Conservation (phyloP, 371 early-diverging fungal genomes). For the Apophysomyces elegans region DNA sequence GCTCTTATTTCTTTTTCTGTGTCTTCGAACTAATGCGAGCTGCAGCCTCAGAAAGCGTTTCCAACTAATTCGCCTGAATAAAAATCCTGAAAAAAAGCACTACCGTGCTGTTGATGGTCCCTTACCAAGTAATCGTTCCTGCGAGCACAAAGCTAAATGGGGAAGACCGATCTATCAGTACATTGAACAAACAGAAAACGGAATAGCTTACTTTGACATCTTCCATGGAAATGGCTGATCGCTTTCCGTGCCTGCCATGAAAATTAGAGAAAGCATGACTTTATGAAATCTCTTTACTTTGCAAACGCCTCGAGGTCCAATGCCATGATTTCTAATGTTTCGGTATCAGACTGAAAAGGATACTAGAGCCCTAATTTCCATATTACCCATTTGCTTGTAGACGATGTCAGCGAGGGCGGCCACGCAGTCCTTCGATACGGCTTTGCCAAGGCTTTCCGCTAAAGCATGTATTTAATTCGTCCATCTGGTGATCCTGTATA, state of each 20-base stretch:
- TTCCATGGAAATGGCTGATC: slow-evolving; percentile 30
- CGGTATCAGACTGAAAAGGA: neutral
- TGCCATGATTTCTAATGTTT: slow-evolving; percentile 20
- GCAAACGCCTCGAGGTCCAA: slow-evolving; percentile 28
- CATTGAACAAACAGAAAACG: no score
- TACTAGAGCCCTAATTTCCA: neutral
- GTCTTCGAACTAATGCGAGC: slow-evolving; percentile 1
- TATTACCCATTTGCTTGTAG: slow-evolving; percentile 25
- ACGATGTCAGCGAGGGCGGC: slow-evolving; percentile 29
- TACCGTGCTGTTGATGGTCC: neutral
- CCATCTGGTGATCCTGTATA: neutral
- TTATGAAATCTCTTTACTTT: slow-evolving; percentile 7
- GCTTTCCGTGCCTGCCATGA: slow-evolving; percentile 26
- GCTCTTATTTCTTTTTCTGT: neutral
- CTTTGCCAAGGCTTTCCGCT: slow-evolving; percentile 17
- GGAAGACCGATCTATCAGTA: no score
- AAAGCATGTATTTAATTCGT: neutral
- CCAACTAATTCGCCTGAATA: neutral
- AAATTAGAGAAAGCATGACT: neutral
- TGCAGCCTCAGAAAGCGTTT: neutral
- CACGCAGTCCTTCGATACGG: slow-evolving; percentile 18
- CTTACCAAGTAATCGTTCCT: slow-evolving; percentile 29
- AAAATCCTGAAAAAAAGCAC: neutral
- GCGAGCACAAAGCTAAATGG: slow-evolving; percentile 27
- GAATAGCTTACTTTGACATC: slow-evolving; percentile 26